A percentile compares a stretch with the other conserved stretches of the same genome.
Evolutionary conservation across 202 grass and related monocot genomes (phyloP).

Genomic region (Musa balbisiana): DNA sequence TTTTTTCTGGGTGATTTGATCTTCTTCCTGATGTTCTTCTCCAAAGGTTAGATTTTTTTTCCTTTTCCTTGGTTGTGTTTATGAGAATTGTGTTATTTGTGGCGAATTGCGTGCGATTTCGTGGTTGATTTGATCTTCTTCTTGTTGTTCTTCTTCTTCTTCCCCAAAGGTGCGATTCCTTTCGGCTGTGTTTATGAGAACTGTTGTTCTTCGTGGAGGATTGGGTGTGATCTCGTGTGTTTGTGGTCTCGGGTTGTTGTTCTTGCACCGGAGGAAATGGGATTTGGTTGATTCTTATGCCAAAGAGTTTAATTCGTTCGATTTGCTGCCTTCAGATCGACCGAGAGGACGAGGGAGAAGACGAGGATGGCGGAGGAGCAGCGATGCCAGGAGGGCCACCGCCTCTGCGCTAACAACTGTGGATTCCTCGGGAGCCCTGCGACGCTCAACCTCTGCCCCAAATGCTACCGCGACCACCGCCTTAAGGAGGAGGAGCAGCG

Average conservation of each 20-base stretch:
- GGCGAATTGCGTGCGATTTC: too few relatives aligned
- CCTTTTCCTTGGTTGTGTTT: too few relatives aligned
- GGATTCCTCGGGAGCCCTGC: neutral
- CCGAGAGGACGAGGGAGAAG: neutral
- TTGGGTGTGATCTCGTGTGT: neutral
- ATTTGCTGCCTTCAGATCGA: neutral
- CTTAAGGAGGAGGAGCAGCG: neutral
- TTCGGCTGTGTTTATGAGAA: too few relatives aligned
- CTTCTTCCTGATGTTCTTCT: too few relatives aligned
- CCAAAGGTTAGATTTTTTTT: too few relatives aligned
- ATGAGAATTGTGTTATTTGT: too few relatives aligned
- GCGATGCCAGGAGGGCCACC: conserved; percentile 1
- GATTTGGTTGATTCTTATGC: neutral
- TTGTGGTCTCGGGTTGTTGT: neutral
- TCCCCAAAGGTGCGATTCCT: too few relatives aligned
- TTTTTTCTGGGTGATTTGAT: too few relatives aligned
- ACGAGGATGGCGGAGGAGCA: neutral
- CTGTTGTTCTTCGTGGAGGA: too few relatives aligned
- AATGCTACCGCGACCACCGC: neutral
- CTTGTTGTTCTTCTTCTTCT: too few relatives aligned
- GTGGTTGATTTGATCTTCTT: too few relatives aligned
- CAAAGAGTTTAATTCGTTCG: neutral
- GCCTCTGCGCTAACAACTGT: neutral
- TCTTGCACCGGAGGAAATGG: neutral
- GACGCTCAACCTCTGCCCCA: neutral